Evolutionary conservation across 495 filamentous ascomycete species (phyloP), one percentile per base, ranked within the genome.

Genomic region (Xylaria castorea): DNA sequence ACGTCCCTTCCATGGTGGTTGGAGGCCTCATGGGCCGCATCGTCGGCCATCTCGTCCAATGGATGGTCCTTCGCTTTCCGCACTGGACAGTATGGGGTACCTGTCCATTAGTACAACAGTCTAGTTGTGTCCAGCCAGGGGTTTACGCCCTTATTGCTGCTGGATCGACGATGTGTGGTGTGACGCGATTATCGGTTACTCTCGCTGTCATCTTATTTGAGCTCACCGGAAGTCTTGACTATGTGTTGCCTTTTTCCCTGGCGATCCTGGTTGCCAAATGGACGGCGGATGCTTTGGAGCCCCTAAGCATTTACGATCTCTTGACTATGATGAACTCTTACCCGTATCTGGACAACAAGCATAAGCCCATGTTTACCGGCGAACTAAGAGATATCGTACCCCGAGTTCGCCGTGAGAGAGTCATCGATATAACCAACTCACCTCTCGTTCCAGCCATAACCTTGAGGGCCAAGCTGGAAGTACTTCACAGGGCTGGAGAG

Each of bases 1-100:
- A 98, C 75, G 95, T 99, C 0, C 96, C 96, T 5, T 97, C 94
- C 75, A 99, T 99, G 96, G 96, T 99, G 42, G 94, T 97, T 60
- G 96, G 96, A 70, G 96, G 96, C 78, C 84, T 99, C 51, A 91
- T 97, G 85, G 96, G 96, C 42, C 92, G 96, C 3, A 89, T 94
- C 20, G 90, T 97, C 64, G 96, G 96, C 1, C 94, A 98, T 77
- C 74, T 89, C 12, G 91, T 97, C 0, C 96, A 99, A 78, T 96
- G 94, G 81, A 80, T 92, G 57, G 93, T 92, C 16, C 84, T 93
- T 63, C 87, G 88, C 58, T 92, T 92, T 76, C 92, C 94, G 0
- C 82, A 89, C 67, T 91, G 89, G 70, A 82, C 88, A 36, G 81
- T 97, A 16, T 97, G 95, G 81, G 88, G 89, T 27, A 85, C 85